A percentile compares a stretch with the other conserved stretches of the same genome.
These are phyloP conservation scores for Eimeria necatrix DNA, from an alignment of 169 alveolate species.

Conservation along the genomic window DNA sequence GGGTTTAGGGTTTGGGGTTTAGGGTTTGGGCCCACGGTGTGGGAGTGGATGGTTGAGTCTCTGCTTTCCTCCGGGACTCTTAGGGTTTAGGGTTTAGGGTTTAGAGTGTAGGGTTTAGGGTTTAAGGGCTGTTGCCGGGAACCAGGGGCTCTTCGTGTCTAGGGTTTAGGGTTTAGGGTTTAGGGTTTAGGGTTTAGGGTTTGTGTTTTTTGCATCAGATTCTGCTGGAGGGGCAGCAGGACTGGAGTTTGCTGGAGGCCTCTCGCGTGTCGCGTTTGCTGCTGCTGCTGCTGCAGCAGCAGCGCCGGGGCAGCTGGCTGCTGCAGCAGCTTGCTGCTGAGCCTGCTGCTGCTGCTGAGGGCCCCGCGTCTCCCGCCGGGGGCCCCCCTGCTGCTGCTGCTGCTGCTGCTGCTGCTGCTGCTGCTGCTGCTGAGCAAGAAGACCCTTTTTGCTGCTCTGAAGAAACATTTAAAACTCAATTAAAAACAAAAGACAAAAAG, in stretches of 20 bases:
- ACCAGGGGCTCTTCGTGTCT: too few relatives aligned
- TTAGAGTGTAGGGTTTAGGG: too few relatives aligned
- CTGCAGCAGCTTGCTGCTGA: neutral
- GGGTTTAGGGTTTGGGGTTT: neutral
- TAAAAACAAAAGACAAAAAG: slow-evolving; percentile 41
- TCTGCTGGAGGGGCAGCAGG: slow-evolving; percentile 47
- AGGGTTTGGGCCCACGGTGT: neutral
- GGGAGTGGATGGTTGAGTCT: neutral
- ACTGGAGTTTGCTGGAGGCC: slow-evolving; percentile 70
- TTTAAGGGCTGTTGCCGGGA: too few relatives aligned
- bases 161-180: neutral
- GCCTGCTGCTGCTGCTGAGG: neutral
- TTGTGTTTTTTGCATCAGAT: slow-evolving; percentile 33
- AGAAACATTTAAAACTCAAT: neutral
- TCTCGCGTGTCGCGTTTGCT: slow-evolving; percentile 8
- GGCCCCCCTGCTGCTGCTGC: too few relatives aligned
- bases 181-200: neutral
- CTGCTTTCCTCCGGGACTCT: neutral
- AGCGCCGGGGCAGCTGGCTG: neutral
- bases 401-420: too few relatives aligned
- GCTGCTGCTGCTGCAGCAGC: neutral
- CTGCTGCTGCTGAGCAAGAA: too few relatives aligned
- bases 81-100: neutral
- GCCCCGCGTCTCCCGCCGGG: slow-evolving; percentile 19
- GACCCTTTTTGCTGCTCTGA: too few relatives aligned